Evolutionary conservation across 2,329 filamentous ascomycete genomes (phyloP).

Genomic region (Sphaerulina populicola): DNA sequence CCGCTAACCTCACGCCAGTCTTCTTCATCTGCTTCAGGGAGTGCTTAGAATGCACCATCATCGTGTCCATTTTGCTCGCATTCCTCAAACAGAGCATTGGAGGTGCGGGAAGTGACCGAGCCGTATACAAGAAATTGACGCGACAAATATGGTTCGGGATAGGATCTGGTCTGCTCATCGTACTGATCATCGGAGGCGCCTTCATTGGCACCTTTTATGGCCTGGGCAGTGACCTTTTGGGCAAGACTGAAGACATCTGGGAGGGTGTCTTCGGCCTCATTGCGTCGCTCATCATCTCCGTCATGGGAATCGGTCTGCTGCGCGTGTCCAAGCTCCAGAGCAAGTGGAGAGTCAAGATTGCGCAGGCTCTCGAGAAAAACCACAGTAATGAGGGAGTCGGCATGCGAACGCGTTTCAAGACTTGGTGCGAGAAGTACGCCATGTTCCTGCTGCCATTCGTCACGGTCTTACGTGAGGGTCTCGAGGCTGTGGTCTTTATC

Average conservation of each 20-base stretch:
- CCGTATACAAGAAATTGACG: slow-evolving; percentile 50
- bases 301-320: slow-evolving; percentile 72
- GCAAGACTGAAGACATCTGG: slow-evolving; percentile 64
- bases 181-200: slow-evolving; percentile 55
- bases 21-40: slow-evolving; percentile 91
- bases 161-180: slow-evolving; percentile 53
- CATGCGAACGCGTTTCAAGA: slow-evolving; percentile 47
- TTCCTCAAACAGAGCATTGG: slow-evolving; percentile 76
- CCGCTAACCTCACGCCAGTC: slow-evolving; percentile 38
- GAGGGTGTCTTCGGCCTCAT: slow-evolving; percentile 71
- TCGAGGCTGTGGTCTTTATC: slow-evolving; percentile 80
- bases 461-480: slow-evolving; percentile 76
- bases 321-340: slow-evolving; percentile 75
- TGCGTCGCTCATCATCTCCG: slow-evolving; percentile 68
- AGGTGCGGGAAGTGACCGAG: slow-evolving; percentile 49
- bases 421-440: slow-evolving; percentile 65
- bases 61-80: slow-evolving; percentile 76
- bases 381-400: slow-evolving; percentile 34
- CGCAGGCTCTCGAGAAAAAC: slow-evolving; percentile 56
- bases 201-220: slow-evolving; percentile 68
- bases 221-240: slow-evolving; percentile 59
- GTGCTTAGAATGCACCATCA: slow-evolving; percentile 71
- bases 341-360: slow-evolving; percentile 80
- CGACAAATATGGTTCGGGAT: slow-evolving; percentile 61
- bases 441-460: slow-evolving; percentile 84